Percentiles rank a stretch among this genome's conserved stretches.
Evolutionary conservation across 2,329 filamentous ascomycete species (phyloP).

Genomic region (Lachnellula occidentalis): DNA sequence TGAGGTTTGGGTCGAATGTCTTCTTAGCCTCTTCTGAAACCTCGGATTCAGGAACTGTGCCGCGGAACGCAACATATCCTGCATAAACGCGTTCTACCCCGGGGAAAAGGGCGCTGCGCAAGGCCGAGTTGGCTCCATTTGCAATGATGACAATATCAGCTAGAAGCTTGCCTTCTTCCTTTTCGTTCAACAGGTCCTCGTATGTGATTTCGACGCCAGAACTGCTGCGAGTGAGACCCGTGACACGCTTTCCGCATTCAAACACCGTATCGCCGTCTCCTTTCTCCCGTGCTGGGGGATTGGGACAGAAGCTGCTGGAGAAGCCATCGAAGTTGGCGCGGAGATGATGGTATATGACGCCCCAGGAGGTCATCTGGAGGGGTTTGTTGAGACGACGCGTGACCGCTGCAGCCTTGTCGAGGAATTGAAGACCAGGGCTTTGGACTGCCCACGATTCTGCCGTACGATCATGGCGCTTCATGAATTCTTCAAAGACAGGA

Average conservation of each 20-base stretch:
- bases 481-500: constrained; percentile 10
- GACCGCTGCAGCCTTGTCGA: constrained; percentile 1
- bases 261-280: constrained; percentile 2
- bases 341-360: constrained; percentile 14
- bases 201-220: not conserved
- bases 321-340: constrained; percentile 19
- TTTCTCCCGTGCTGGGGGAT: constrained; percentile 10
- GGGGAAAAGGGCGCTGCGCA: not conserved
- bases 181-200: not conserved
- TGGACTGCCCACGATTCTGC: not conserved
- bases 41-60: constrained; percentile 34
- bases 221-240: not conserved
- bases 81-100: not conserved
- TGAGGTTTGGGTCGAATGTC: constrained; percentile 35
- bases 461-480: constrained; percentile 3
- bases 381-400: not conserved
- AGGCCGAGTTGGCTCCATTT: constrained; percentile 4
- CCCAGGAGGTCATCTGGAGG: constrained; percentile 15
- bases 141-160: constrained; percentile 6
- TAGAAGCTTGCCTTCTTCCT: not conserved
- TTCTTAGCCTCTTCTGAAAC: constrained; percentile 30
- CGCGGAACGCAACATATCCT: constrained; percentile 27
- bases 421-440: not conserved
- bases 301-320: constrained; percentile 9
- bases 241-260: not conserved